Conservation (phyloP, 768 basidiomycete genomes). For the Pleurotus giganteus region DNA sequence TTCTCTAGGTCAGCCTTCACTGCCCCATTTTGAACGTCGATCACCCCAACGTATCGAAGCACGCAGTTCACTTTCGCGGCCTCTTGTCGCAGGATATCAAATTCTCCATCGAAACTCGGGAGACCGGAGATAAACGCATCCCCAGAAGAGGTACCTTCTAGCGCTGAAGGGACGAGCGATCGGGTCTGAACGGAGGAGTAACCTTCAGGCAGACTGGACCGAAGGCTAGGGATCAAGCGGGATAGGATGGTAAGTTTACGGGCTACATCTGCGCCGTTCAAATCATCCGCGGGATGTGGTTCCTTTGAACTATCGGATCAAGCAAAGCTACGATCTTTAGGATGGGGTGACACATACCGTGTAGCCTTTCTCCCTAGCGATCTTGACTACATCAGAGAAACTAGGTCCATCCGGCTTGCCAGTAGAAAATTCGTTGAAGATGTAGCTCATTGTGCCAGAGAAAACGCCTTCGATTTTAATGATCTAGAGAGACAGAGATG, state of each 20-base stretch:
- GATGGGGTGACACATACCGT: slow-evolving; percentile 54
- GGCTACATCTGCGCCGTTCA: slow-evolving; percentile 95
- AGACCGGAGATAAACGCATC: slow-evolving; percentile 82
- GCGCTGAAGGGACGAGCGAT: slow-evolving; percentile 80
- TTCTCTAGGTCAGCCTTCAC: slow-evolving; percentile 89
- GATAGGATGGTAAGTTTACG: slow-evolving; percentile 96
- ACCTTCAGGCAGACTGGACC: slow-evolving; percentile 29
- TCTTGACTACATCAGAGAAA: slow-evolving; percentile 87
- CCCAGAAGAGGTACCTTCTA: slow-evolving; percentile 66
- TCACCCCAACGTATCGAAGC: slow-evolving; percentile 90
- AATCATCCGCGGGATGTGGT: slow-evolving; percentile 95
- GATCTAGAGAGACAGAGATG: slow-evolving; percentile 42
- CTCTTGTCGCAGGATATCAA: slow-evolving; percentile 70
- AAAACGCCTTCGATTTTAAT: slow-evolving; percentile 96
- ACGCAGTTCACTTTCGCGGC: slow-evolving; percentile 83
- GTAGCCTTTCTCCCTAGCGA: slow-evolving; percentile 91
- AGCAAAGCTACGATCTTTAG: neutral
- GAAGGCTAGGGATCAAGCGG: slow-evolving; percentile 59
- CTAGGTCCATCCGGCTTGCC: slow-evolving; percentile 62
- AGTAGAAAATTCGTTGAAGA: slow-evolving; percentile 94
- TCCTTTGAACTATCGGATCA: slow-evolving; percentile 53
- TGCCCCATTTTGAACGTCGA: slow-evolving; percentile 69
- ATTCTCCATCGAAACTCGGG: slow-evolving; percentile 79
- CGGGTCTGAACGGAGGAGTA: slow-evolving; percentile 78
- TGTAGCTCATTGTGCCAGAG: slow-evolving; percentile 97